A percentile compares a stretch with the other conserved stretches of the same genome.
Evolutionary conservation across 2,329 filamentous ascomycete species (phyloP).

Genomic region (Esteya vermicola): DNA sequence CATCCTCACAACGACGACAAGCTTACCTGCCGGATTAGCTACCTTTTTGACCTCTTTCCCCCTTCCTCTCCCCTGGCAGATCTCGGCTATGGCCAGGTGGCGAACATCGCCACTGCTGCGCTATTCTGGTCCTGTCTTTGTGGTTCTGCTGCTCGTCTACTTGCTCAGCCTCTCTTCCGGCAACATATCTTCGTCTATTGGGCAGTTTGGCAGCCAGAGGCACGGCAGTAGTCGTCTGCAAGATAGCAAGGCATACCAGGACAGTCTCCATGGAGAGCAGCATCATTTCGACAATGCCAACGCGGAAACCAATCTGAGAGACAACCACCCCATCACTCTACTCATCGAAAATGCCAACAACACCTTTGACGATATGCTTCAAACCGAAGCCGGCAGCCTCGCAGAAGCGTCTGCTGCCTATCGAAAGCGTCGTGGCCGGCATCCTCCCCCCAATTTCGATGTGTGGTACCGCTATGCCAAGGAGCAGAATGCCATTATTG

Average conservation of each 20-base stretch:
- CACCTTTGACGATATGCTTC: conserved; percentile 25
- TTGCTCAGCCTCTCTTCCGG: background rate
- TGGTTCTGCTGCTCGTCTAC: background rate
- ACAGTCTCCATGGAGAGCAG: no score
- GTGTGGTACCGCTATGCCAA: conserved; percentile 42
- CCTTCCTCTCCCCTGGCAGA: background rate
- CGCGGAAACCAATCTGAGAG: background rate
- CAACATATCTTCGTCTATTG: background rate
- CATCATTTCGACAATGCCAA: background rate
- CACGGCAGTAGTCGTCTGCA: no score
- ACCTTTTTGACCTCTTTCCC: background rate
- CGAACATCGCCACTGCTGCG: background rate
- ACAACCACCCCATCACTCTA: conserved; percentile 33
- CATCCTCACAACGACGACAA: background rate
- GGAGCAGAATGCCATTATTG: conserved; percentile 36
- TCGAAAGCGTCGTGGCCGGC: conserved; percentile 38
- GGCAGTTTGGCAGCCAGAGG: no score
- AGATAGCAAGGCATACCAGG: no score
- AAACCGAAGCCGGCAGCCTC: conserved; percentile 32
- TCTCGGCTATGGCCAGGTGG: background rate
- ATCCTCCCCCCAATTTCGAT: conserved; percentile 51
- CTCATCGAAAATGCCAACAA: conserved; percentile 32
- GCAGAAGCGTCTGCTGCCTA: conserved; percentile 39
- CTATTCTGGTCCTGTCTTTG: background rate
- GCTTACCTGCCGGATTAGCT: background rate